Percentiles rank a stretch among this genome's conserved stretches.
phyloP scores from a whole-genome alignment of 2,329 filamentous ascomycete species.

The Talaromyces albobiverticillius region DNA sequence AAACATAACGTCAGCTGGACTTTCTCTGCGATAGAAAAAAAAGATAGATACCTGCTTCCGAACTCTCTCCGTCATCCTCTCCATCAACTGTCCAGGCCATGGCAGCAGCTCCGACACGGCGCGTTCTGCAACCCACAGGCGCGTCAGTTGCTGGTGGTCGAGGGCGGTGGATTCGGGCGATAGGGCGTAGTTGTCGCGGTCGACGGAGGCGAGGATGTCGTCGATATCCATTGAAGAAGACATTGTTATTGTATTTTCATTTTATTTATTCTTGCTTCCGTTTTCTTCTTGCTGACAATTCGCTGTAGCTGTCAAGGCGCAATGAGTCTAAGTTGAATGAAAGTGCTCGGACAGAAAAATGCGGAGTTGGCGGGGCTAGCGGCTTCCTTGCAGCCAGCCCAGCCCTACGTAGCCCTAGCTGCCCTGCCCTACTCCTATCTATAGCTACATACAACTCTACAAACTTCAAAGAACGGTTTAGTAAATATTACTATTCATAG shows the following conservation, averaged over 20 bases:
- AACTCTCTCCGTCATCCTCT: constrained; percentile 72
- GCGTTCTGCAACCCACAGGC: constrained; percentile 90
- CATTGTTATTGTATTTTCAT: neutral
- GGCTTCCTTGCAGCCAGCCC: too few relatives aligned
- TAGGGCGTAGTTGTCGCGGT: constrained; percentile 51
- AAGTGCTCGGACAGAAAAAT: neutral
- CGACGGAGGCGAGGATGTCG: constrained; percentile 73
- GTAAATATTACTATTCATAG: constrained; percentile 6
- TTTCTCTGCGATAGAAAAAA: neutral
- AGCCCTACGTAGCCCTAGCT: too few relatives aligned
- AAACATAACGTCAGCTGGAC: neutral
- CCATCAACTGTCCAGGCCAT: constrained; percentile 74
- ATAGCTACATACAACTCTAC: neutral
- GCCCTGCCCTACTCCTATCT: neutral
- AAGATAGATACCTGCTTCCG: constrained; percentile 51
- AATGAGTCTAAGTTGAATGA: neutral
- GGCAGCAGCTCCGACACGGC: constrained; percentile 83
- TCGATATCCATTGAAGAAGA: constrained; percentile 67
- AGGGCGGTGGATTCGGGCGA: constrained; percentile 39
- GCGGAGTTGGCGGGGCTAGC: neutral
- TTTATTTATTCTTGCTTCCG: neutral
- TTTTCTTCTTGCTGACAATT: neutral
- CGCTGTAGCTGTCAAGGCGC: too few relatives aligned
- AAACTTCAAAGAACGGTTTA: too few relatives aligned
- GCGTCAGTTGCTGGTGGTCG: constrained; percentile 85